These are phyloP conservation scores for Penicillium sp. DNA, from an alignment of 2,329 filamentous ascomycete genomes.

Conservation along the genomic window DNA sequence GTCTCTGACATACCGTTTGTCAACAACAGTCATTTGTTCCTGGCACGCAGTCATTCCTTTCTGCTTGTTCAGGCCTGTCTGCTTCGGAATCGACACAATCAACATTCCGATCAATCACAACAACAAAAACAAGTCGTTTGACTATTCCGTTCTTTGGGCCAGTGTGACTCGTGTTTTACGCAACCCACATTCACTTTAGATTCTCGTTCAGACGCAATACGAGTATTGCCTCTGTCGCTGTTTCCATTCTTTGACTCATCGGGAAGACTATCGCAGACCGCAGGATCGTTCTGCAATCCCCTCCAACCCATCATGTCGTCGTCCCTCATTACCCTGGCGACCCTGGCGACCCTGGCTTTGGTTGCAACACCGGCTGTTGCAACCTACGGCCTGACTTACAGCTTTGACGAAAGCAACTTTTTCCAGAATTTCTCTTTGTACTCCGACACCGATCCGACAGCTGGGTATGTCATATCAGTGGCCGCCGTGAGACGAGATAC, in stretches of 20 bases:
- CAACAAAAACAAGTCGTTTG: constrained; percentile 7
- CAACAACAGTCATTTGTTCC: background rate
- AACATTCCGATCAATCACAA: constrained; percentile 9
- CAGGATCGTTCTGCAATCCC: constrained; percentile 7
- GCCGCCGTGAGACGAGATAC: background rate
- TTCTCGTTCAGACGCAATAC: background rate
- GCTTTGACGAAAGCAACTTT: constrained; percentile 45
- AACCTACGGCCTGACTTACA: constrained; percentile 38
- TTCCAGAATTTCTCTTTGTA: constrained; percentile 50
- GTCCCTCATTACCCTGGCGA: constrained; percentile 23
- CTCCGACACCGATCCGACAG: constrained; percentile 44
- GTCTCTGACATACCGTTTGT: background rate
- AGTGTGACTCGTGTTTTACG: background rate
- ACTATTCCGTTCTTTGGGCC: constrained; percentile 1
- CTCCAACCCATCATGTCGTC: constrained; percentile 15
- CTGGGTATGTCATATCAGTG: constrained; percentile 34
- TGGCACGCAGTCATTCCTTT: constrained; percentile 10
- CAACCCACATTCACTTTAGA: background rate
- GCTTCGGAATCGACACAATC: background rate
- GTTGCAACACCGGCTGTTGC: constrained; percentile 24
- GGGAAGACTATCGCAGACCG: background rate
- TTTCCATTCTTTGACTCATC: constrained; percentile 6
- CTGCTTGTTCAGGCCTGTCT: constrained; percentile 2
- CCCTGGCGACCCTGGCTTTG: constrained; percentile 27
- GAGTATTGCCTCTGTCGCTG: background rate